phyloP scores from a whole-genome alignment of 345 rosid genomes.

The Salix udensis region DNA sequence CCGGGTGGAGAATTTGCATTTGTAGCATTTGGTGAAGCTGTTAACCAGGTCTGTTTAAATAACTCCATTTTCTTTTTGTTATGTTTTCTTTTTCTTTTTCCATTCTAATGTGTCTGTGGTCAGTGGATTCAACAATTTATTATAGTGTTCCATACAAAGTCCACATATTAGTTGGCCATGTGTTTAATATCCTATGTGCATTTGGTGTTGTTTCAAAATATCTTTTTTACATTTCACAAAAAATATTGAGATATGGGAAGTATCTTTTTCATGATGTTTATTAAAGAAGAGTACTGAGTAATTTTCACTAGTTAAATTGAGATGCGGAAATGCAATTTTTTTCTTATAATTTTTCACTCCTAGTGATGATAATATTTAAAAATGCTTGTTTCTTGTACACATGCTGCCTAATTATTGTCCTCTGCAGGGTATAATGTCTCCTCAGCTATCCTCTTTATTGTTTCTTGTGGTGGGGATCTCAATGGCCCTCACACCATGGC shows the following conservation, averaged over 20 bases:
- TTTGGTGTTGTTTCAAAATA: conserved; percentile 8
- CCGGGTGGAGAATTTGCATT: conserved; percentile 99
- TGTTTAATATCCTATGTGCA: not conserved
- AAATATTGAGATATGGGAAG: not conserved
- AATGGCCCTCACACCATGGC: conserved; percentile 97
- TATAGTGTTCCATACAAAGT: conserved; percentile 1
- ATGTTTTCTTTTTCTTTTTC: conserved; percentile 6
- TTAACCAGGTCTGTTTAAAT: conserved; percentile 67
- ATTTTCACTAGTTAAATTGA: conserved; percentile 2
- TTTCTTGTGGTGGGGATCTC: conserved; percentile 96
- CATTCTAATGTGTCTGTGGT: not conserved
- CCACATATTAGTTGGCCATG: not conserved
- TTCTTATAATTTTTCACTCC: not conserved
- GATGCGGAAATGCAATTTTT: not conserved
- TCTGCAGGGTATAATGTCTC: conserved; percentile 91
- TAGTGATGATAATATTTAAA: not conserved
- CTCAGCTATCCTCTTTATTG: conserved; percentile 82
- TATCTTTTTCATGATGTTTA: not conserved
- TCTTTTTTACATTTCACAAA: not conserved
- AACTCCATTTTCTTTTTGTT: conserved; percentile 7
- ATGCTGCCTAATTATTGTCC: conserved; percentile 17
- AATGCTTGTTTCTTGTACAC: not conserved
- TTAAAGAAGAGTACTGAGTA: not conserved
- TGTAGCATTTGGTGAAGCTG: conserved; percentile 99
- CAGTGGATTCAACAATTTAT: conserved; percentile 1